These are phyloP conservation scores for Brasenia schreberi DNA, from an alignment of 164 flowering plant species.

Conservation along the genomic window DNA sequence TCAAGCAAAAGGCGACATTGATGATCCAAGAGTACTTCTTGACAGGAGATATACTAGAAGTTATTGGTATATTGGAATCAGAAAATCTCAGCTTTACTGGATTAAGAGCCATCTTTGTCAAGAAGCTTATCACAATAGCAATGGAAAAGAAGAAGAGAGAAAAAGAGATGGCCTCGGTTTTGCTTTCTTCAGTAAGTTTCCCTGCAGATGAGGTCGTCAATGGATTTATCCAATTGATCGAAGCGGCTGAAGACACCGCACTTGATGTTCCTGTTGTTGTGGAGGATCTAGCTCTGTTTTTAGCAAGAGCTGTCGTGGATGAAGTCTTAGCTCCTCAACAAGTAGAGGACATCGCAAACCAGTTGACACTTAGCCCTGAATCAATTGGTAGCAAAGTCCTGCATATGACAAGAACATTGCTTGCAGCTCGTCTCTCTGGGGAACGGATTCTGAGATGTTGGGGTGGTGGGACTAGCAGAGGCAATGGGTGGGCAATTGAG, in stretches of 20 bases:
- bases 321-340: conserved; percentile 72
- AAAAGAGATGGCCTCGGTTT: conserved; percentile 83
- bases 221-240: conserved; percentile 57
- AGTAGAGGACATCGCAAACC: conserved; percentile 49
- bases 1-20: conserved; percentile 42
- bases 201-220: conserved; percentile 52
- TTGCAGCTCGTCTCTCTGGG: conserved; percentile 52
- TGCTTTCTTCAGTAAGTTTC: conserved; percentile 48
- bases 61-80: conserved; percentile 33
- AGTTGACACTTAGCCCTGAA: conserved; percentile 14
- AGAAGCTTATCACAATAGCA: conserved; percentile 58
- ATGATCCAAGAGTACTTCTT: conserved; percentile 69
- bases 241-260: conserved; percentile 73
- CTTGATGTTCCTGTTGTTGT: conserved; percentile 54
- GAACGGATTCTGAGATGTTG: conserved; percentile 55
- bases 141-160: conserved; percentile 85
- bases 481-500: conserved; percentile 47
- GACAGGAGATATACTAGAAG: conserved; percentile 52
- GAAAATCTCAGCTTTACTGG: conserved; percentile 22
- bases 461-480: conserved; percentile 49
- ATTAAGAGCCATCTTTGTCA: conserved; percentile 55
- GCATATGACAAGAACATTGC: conserved; percentile 48
- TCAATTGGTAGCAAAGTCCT: conserved; percentile 43
- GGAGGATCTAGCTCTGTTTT: conserved; percentile 69
- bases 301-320: conserved; percentile 76